Conservation (phyloP, 1,284 basidiomycete genomes). For the Athelia psychrophila region DNA sequence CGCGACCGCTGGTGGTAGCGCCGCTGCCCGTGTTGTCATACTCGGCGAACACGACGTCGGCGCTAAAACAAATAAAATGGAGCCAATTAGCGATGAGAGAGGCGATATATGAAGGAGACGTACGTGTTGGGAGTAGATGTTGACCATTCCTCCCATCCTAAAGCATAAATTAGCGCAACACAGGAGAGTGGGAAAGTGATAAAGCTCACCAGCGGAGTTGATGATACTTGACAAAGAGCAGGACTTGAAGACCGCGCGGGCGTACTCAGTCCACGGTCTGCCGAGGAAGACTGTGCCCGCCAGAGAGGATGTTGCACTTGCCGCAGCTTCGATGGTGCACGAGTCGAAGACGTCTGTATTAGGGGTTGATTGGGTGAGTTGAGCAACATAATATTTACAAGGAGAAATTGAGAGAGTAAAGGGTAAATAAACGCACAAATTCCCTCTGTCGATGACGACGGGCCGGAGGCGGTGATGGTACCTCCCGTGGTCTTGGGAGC, state of each 20-base stretch:
- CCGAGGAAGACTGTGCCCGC: constrained; percentile 25
- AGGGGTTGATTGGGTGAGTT: too few relatives aligned
- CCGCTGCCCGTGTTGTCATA: constrained; percentile 25
- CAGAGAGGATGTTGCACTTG: constrained; percentile 15
- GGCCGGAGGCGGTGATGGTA: background rate
- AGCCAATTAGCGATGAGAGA: background rate
- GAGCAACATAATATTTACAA: background rate
- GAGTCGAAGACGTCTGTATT: constrained; percentile 22
- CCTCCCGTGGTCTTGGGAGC: background rate
- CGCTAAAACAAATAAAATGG: background rate
- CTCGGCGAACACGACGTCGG: constrained; percentile 26
- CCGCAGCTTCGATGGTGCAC: constrained; percentile 16
- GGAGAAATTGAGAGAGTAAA: background rate
- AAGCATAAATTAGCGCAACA: constrained; percentile 17
- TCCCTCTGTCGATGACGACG: background rate
- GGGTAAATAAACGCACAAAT: background rate
- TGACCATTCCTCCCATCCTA: constrained; percentile 28
- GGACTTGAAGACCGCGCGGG: constrained; percentile 2
- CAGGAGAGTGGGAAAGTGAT: constrained; percentile 15
- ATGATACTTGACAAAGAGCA: background rate
- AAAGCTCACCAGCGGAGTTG: constrained; percentile 5
- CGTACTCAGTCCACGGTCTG: constrained; percentile 27
- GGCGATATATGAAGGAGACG: background rate
- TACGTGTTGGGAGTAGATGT: constrained; percentile 21
- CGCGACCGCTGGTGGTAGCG: constrained; percentile 18